Evolutionary conservation across 2,329 filamentous ascomycete genomes (phyloP), one percentile per base, ranked within the genome.

Genomic region (Colletotrichum agaves): DNA sequence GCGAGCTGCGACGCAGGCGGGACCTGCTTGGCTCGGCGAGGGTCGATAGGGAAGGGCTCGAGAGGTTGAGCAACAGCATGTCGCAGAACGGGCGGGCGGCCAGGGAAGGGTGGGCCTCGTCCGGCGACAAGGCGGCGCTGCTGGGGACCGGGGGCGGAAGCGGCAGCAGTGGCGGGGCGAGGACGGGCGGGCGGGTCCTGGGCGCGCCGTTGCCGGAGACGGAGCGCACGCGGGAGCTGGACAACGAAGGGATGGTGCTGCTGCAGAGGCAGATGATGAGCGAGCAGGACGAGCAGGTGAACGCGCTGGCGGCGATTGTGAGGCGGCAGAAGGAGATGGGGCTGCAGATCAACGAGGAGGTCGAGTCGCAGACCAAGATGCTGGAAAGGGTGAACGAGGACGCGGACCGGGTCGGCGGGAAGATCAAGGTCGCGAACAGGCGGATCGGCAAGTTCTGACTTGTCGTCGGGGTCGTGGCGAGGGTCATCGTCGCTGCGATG

Each of bases 291-390:
- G 77, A 90, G 72, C 90, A 92, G 72, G 86, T 96, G 3, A 85
- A 91, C 17, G 84, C 88, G 72, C 80, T 96, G 62, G 85, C 87
- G 2, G 88, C 87, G 71, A 90, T 93, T 53, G 90, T 95, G 52
- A 82, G 89, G 53, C 82, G 91, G 66, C 91, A 95, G 81, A 90
- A 87, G 74, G 90, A 94, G 78, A 92, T 95, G 87, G 92, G 92
- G 0, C 81, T 93, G 52, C 85, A 89, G 63, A 94, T 96, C 74
- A 87, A 92, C 70, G 86, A 90, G 56, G 93, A 95, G 81, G 84
- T 94, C 63, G 86, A 89, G 60, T 79, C 87, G 71, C 92, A 95
- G 81, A 91, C 88, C 61, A 85, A 88, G 76, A 87, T 93, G 86
- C 81, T 96, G 33, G 85, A 88, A 12, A 78, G 88, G 71, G 75